A percentile compares a stretch with the other conserved stretches of the same genome.
phyloP scores from a whole-genome alignment of 805 yeast genomes.

The Cephaloascus fragrans region DNA sequence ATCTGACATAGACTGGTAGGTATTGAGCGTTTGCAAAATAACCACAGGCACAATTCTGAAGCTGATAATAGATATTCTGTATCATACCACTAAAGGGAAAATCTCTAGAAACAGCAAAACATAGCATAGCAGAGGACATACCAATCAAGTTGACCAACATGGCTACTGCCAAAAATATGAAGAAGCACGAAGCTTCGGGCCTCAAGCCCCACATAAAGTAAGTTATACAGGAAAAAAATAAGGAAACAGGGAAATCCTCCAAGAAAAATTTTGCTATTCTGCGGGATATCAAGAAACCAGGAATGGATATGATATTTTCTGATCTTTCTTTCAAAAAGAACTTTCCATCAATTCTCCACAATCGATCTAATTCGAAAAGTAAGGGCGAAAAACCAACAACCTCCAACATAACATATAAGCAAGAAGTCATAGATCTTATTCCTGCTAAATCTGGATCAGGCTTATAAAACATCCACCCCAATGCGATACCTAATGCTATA shows the following conservation, averaged over 20 bases:
- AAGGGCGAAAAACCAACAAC: constrained; percentile 29
- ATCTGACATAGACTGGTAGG: constrained; percentile 78
- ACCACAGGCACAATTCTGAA: constrained; percentile 75
- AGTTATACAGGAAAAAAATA: constrained; percentile 21
- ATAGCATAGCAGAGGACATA: constrained; percentile 40
- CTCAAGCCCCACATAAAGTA: constrained; percentile 24
- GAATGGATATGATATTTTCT: constrained; percentile 22
- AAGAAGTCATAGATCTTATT: constrained; percentile 26
- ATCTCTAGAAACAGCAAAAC: constrained; percentile 44
- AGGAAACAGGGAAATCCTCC: constrained; percentile 26
- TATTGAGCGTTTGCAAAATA: constrained; percentile 63
- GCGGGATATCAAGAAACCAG: constrained; percentile 26
- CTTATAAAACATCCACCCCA: constrained; percentile 30
- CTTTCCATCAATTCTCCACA: constrained; percentile 27
- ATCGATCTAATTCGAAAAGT: constrained; percentile 26
- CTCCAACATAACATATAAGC: constrained; percentile 27
- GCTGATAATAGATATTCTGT: constrained; percentile 56
- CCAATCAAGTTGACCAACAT: constrained; percentile 49
- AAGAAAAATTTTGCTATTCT: constrained; percentile 24
- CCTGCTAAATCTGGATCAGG: constrained; percentile 29
- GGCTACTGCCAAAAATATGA: constrained; percentile 49
- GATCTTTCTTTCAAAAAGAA: constrained; percentile 24
- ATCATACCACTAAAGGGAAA: constrained; percentile 52
- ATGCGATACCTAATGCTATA: constrained; percentile 13
- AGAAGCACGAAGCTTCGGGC: constrained; percentile 34